These are phyloP conservation scores for Tetracentron sinense DNA, from an alignment of 164 flowering plant genomes.

Conservation along the genomic window DNA sequence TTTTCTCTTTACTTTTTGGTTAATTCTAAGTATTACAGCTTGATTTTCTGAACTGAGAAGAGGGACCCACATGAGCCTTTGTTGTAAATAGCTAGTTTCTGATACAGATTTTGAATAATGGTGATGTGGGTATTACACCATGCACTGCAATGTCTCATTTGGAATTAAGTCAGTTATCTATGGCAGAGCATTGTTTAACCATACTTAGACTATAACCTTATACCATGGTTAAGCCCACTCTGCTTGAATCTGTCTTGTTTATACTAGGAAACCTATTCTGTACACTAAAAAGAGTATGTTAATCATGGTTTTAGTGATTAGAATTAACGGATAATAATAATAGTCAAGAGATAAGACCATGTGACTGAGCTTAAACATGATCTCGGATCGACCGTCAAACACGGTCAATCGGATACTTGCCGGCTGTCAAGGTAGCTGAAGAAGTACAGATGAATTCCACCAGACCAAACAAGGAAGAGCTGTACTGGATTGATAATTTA, in stretches of 20 bases:
- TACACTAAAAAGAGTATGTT: too few relatives aligned
- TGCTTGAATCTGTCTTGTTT: neutral
- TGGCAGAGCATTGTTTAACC: neutral
- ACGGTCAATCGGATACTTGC: neutral
- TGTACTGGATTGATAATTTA: neutral
- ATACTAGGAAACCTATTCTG: too few relatives aligned
- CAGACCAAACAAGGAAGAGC: neutral
- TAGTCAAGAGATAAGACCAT: neutral
- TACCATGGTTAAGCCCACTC: neutral
- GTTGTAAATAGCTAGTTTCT: constrained; percentile 15
- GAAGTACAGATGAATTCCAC: neutral
- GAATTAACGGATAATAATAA: too few relatives aligned
- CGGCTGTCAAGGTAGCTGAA: neutral
- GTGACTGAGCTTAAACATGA: neutral
- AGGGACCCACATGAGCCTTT: constrained; percentile 29
- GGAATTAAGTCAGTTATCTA: neutral
- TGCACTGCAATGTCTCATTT: too few relatives aligned
- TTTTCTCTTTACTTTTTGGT: constrained; percentile 1
- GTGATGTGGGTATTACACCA: too few relatives aligned
- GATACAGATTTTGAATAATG: too few relatives aligned
- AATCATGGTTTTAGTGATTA: neutral
- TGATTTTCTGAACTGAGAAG: constrained; percentile 30
- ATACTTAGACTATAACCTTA: too few relatives aligned
- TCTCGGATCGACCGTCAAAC: neutral
- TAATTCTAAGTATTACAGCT: constrained; percentile 13